These are phyloP conservation scores for Colletotrichum tabaci DNA, from an alignment of 2,329 filamentous ascomycete species.

Conservation along the genomic window DNA sequence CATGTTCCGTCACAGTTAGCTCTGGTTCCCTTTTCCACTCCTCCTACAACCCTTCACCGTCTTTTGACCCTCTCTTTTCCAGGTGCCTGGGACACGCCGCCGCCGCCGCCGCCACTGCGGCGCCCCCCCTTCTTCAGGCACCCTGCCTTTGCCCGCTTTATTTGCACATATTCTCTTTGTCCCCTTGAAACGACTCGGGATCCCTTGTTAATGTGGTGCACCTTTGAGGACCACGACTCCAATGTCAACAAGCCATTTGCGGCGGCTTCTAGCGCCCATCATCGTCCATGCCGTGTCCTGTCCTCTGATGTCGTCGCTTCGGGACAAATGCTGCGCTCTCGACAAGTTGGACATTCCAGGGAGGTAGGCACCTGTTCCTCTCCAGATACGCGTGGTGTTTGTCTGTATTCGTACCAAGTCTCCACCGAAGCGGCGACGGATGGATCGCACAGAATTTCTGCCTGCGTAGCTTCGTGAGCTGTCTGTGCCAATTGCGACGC, in stretches of 20 bases:
- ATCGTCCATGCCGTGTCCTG: slow-evolving; percentile 14
- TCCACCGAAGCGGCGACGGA: slow-evolving; percentile 5
- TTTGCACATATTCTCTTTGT: slow-evolving; percentile 9
- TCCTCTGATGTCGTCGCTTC: slow-evolving; percentile 6
- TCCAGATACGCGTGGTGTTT: not conserved
- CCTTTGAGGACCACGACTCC: slow-evolving; percentile 5
- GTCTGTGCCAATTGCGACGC: slow-evolving; percentile 21
- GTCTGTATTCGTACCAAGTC: not conserved
- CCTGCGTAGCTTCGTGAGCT: not conserved
- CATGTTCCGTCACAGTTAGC: slow-evolving; percentile 10
- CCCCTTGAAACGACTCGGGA: slow-evolving; percentile 6
- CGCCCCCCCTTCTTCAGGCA: slow-evolving; percentile 7
- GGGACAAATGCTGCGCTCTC: slow-evolving; percentile 3
- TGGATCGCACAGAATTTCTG: not conserved
- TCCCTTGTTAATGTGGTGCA: not conserved
- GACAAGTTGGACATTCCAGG: not conserved
- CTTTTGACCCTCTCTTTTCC: slow-evolving; percentile 38
- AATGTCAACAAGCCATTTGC: not conserved
- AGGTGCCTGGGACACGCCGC: slow-evolving; percentile 21
- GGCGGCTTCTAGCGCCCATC: slow-evolving; percentile 9
- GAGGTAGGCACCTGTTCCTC: not conserved
- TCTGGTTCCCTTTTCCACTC: slow-evolving; percentile 13
- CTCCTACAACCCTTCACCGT: slow-evolving; percentile 27
- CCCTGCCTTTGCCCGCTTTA: not conserved
- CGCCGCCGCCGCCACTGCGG: not conserved